These are phyloP conservation scores for Lycium ferocissimum DNA, from an alignment of 257 asterid genomes.

Conservation along the genomic window DNA sequence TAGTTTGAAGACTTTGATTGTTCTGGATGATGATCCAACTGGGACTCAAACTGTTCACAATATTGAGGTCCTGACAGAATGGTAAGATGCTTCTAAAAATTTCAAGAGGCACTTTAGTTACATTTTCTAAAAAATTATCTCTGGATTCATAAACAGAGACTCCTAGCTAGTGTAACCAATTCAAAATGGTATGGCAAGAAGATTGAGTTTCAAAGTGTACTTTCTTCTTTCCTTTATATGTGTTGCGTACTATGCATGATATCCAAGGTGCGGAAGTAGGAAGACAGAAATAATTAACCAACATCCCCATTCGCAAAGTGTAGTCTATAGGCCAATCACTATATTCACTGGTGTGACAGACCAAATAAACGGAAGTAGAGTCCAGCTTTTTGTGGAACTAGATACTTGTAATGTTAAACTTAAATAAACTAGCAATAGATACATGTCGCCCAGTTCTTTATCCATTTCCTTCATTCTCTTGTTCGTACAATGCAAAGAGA, in stretches of 20 bases:
- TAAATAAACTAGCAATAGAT: background rate
- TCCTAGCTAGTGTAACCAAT: background rate
- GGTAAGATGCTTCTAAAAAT: constrained; percentile 60
- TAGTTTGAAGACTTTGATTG: constrained; percentile 75
- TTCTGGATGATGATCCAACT: constrained; percentile 98
- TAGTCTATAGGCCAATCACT: constrained; percentile 8
- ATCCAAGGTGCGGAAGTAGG: background rate
- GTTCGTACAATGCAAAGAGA: background rate
- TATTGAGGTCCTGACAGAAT: constrained; percentile 91
- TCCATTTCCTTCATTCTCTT: constrained; percentile 1
- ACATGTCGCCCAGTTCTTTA: background rate
- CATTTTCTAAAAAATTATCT: constrained; percentile 28
- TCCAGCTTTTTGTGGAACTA: constrained; percentile 5
- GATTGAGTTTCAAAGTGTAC: constrained; percentile 5
- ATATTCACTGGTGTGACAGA: background rate
- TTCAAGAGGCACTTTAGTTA: background rate
- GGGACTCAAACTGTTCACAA: constrained; percentile 99
- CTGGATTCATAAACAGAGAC: constrained; percentile 8
- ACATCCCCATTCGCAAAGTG: constrained; percentile 2
- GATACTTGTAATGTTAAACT: background rate
- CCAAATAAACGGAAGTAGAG: background rate
- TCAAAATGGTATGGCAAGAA: constrained; percentile 12
- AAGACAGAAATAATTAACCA: background rate
- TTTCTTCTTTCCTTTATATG: background rate
- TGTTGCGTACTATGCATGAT: background rate